Evolutionary conservation across 331 rosid genomes (phyloP).

Genomic region (Malus hybrid): DNA sequence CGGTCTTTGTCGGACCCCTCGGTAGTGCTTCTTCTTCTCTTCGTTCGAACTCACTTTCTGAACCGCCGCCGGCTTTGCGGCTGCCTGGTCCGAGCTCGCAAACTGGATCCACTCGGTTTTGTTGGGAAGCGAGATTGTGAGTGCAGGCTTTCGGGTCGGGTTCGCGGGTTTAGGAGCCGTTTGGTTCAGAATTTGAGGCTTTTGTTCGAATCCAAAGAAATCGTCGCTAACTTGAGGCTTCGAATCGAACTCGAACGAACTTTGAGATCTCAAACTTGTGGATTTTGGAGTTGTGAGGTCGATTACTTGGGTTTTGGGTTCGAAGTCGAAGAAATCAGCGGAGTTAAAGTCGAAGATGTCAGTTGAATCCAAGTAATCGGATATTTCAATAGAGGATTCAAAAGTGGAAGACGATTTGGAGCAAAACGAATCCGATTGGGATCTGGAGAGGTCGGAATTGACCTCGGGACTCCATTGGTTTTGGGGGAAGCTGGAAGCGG

Average conservation of each 20-base stretch:
- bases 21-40: slow-evolving; percentile 49
- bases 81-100: slow-evolving; percentile 19
- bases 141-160: slow-evolving; percentile 35
- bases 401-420: slow-evolving; percentile 37
- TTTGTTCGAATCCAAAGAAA: slow-evolving; percentile 16
- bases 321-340: slow-evolving; percentile 26
- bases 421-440: slow-evolving; percentile 25
- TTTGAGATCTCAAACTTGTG: neutral
- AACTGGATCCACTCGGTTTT: slow-evolving; percentile 65
- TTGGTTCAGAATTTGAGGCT: neutral
- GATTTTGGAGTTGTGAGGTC: slow-evolving; percentile 42
- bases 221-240: slow-evolving; percentile 1
- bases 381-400: slow-evolving; percentile 12
- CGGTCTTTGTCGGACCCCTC: slow-evolving; percentile 80
- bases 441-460: slow-evolving; percentile 4
- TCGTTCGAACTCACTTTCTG: neutral
- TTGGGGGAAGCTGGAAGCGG: neutral
- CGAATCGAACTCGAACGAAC: slow-evolving; percentile 20
- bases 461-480: slow-evolving; percentile 1
- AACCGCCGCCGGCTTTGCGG: neutral
- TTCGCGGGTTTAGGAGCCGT: neutral
- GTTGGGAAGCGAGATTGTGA: slow-evolving; percentile 52
- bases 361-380: slow-evolving; percentile 15
- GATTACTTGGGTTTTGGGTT: slow-evolving; percentile 27
- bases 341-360: slow-evolving; percentile 19